Evolutionary conservation across 2,329 filamentous ascomycete genomes (phyloP), one percentile per base, ranked within the genome.

Genomic region (Neofusicoccum cordaticola): DNA sequence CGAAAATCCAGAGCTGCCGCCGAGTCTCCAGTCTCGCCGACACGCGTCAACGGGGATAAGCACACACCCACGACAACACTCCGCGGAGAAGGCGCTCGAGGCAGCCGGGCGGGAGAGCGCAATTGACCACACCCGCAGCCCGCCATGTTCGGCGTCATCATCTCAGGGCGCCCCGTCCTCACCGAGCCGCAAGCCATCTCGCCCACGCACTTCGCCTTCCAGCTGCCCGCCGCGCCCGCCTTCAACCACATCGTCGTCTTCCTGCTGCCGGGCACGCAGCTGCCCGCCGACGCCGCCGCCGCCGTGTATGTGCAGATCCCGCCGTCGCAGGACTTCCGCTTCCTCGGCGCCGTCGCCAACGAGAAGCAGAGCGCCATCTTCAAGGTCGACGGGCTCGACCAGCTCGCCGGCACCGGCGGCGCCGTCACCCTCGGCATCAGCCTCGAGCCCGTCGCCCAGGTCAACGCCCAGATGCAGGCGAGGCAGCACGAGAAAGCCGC

Each of bases 281-380:
- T 99, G 0, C 93, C 93, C 0, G 82, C 85, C 3, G 85, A 87
- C 69, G 90, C 90, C 19, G 94, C 92, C 4, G 95, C 93, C 13
- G 91, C 93, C 52, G 94, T 99, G 68, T 98, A 97, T 80, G 85
- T 96, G 53, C 90, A 93, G 68, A 80, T 90, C n/a, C 85, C 87
- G 2, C 79, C 79, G 8, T 70, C 78, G 62, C 77, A 69, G 75
- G 86, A 89, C 52, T 96, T 96, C 80, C 88, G 85, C 66, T 92
- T 99, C 71, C 87, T 98, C 4, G 95, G 96, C 67, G 95, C 89
- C 56, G 88, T 99, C 64, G 93, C 91, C 1, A 89, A 91, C 41
- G 92, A 93, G 64, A 97, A 97, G 74, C 93, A 95, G 70, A 94
- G 90, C 69, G 92, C 93, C 41, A 90, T 98, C 65, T 97, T 98